These are phyloP conservation scores for Nannizziopsis barbatae DNA, from an alignment of 2,329 filamentous ascomycete genomes.

Conservation along the genomic window DNA sequence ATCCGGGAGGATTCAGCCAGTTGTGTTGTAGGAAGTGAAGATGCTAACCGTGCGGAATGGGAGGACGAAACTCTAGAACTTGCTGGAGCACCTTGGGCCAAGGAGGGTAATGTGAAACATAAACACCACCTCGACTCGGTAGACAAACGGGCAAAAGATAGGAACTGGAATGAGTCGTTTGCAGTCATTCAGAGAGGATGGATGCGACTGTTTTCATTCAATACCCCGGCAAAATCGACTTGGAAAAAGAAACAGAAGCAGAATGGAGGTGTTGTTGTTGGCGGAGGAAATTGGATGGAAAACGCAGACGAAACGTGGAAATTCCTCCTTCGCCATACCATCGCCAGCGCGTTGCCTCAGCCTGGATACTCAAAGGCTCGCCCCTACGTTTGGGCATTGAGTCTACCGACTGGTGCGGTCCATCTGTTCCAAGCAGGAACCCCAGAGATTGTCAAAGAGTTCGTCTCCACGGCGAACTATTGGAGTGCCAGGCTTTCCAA, in stretches of 20 bases:
- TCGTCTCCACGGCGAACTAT: conserved; percentile 89
- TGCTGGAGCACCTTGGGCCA: conserved; percentile 91
- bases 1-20: conserved; percentile 64
- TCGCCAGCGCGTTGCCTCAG: conserved; percentile 77
- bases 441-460: conserved; percentile 85
- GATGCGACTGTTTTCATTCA: conserved; percentile 89
- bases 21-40: conserved; percentile 44
- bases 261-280: conserved; percentile 59
- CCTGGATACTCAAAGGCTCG: conserved; percentile 86
- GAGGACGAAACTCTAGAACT: conserved; percentile 90
- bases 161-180: conserved; percentile 91
- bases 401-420: conserved; percentile 80
- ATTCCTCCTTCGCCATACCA: conserved; percentile 79
- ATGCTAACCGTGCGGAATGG: conserved; percentile 51
- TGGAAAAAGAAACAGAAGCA: conserved; percentile 44
- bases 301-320: conserved; percentile 82
- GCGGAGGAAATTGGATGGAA: conserved; percentile 96
- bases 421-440: conserved; percentile 98
- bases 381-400: conserved; percentile 89
- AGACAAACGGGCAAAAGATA: conserved; percentile 85
- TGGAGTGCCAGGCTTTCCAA: conserved; percentile 93
- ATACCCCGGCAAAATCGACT: conserved; percentile 60
- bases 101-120: conserved; percentile 90
- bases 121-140: conserved; percentile 89
- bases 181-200: conserved; percentile 92